Conservation (phyloP, 768 basidiomycete species). For the Hydnomerulius pinastri region DNA sequence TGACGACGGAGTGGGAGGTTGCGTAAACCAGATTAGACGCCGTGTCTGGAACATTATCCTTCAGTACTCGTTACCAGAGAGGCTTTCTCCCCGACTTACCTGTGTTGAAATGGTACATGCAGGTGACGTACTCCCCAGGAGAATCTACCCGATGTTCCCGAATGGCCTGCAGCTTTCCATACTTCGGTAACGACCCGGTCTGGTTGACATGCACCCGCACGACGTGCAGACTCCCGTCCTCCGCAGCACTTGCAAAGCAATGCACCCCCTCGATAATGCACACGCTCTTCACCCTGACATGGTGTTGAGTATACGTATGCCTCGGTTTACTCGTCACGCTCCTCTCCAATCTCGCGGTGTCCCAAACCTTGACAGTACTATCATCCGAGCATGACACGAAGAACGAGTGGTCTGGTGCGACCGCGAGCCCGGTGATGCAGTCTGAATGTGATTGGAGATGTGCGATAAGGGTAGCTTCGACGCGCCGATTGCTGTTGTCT, state of each 20-base stretch:
- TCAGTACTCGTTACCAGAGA: neutral
- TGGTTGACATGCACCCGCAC: conserved; percentile 78
- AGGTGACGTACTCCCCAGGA: conserved; percentile 78
- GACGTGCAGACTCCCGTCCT: conserved; percentile 82
- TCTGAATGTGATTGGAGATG: conserved; percentile 85
- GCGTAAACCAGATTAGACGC: conserved; percentile 84
- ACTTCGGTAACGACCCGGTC: conserved; percentile 75
- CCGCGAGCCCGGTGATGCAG: conserved; percentile 75
- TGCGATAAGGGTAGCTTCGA: conserved; percentile 80
- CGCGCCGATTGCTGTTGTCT: conserved; percentile 58
- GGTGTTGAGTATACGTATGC: conserved; percentile 70
- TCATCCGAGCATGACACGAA: conserved; percentile 94
- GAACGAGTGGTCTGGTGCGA: conserved; percentile 93
- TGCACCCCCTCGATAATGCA: conserved; percentile 86
- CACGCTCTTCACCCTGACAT: conserved; percentile 66
- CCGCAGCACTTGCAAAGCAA: conserved; percentile 86
- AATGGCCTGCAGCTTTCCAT: conserved; percentile 76
- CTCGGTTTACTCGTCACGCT: conserved; percentile 88
- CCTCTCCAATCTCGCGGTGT: conserved; percentile 88
- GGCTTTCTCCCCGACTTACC: conserved; percentile 42
- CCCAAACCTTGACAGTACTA: conserved; percentile 92
- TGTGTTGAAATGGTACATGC: conserved; percentile 78
- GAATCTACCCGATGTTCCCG: conserved; percentile 77
- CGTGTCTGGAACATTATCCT: conserved; percentile 45
- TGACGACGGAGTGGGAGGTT: conserved; percentile 78